phyloP scores from a whole-genome alignment of 1,139 yeast species.

The Suhomyces bribrorum region DNA sequence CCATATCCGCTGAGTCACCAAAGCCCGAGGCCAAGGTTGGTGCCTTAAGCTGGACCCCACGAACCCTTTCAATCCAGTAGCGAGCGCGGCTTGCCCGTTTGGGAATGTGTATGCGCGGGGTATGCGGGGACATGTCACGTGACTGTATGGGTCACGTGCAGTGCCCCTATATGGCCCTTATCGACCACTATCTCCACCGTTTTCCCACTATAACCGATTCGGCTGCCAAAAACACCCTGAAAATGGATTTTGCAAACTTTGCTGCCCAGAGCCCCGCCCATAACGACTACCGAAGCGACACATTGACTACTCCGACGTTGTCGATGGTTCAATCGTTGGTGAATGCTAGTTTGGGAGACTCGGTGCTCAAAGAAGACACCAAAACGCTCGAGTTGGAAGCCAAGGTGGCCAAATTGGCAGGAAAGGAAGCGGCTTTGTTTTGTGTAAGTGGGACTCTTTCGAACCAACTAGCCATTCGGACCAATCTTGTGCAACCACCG shows the following conservation, averaged over 20 bases:
- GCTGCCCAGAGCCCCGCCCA: slow-evolving; percentile 27
- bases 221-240: too few species aligned
- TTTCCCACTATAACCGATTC: background rate
- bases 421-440: slow-evolving; percentile 80
- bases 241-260: slow-evolving; percentile 10
- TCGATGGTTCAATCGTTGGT: slow-evolving; percentile 35
- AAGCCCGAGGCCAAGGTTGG: too few species aligned
- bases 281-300: slow-evolving; percentile 49
- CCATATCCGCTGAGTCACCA: too few species aligned
- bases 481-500: slow-evolving; percentile 83
- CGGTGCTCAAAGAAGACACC: slow-evolving; percentile 83
- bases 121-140: too few species aligned
- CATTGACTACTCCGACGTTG: slow-evolving; percentile 47
- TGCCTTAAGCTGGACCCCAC: too few species aligned
- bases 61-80: background rate
- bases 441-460: slow-evolving; percentile 91
- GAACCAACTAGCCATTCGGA: slow-evolving; percentile 82
- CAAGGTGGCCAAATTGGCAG: slow-evolving; percentile 68
- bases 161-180: too few species aligned
- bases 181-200: background rate
- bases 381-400: slow-evolving; percentile 67
- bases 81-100: background rate
- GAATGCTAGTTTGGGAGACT: slow-evolving; percentile 73
- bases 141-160: too few species aligned
- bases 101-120: background rate